Base-by-base conservation (phyloP, 305 asterid genomes). In the Fraxinus angustifolia region DNA sequence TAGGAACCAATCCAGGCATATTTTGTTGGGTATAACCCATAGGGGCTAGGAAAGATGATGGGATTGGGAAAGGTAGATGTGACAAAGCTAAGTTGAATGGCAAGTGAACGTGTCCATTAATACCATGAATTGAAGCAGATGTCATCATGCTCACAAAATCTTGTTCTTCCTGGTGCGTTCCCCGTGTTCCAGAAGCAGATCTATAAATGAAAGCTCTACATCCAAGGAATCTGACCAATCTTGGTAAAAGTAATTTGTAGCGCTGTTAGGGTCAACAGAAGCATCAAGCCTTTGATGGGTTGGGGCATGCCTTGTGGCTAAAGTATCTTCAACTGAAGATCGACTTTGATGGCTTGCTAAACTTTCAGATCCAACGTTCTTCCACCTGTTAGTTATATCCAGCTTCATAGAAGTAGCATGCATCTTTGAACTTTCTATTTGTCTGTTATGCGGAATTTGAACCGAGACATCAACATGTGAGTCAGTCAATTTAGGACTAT, bases 401-500 rank as follows among this genome's bases (percentile, higher is more conserved):
- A 68, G 79, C 86, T 82, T 88, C 62, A 84, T 79, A 78, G 79
- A 85, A 42, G 87, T 82, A 75, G 84, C 53, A 80, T 84, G 91
- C 78, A 76, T 38, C 79, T 88, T 90, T 50, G 87, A 81, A 85
- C 80, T 82, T 83, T 89, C 95, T 67, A 90, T 85, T 73, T 83
- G 85, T 86, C 84, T 88, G 53, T 81, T 83, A 62, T 31, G 89
- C 78, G 84, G 85, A 76, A 72, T 75, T 83, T 85, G 93, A 81
- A 90, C 82, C 31, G 89, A 83, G 30, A 83, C 79, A 58, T 88
- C 90, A 58, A 83, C 86, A 87, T 83, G 93, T 50, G 91, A 82
- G 84, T 93, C 97, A 73, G 97, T 94, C 79, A 95, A 92, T 87
- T 95, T 96, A 36, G 99, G 98, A 82, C 99, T 95, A 74, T 97